Percentiles rank a stretch among this genome's conserved stretches.
Evolutionary conservation across 2,329 filamentous ascomycete genomes (phyloP).

Genomic region (Tolypocladium guangdongense): DNA sequence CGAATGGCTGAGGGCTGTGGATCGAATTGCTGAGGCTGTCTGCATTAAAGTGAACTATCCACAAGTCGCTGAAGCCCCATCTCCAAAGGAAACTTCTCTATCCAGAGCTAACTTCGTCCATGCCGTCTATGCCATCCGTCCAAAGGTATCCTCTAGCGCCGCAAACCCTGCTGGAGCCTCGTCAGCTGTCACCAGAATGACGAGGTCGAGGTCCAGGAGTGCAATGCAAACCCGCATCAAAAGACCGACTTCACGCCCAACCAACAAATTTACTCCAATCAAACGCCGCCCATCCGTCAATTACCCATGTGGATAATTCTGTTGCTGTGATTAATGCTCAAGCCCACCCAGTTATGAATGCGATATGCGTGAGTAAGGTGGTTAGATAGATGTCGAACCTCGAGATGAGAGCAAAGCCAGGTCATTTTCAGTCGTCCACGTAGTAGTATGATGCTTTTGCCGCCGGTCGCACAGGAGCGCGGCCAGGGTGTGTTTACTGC

Average conservation of each 20-base stretch:
- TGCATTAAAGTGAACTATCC: background rate
- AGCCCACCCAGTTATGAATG: background rate
- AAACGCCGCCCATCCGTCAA: background rate
- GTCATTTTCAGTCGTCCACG: background rate
- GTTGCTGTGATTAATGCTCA: slow-evolving; percentile 2
- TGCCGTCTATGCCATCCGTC: background rate
- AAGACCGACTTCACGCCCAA: background rate
- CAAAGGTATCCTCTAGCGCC: background rate
- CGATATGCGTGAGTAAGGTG: background rate
- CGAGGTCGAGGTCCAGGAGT: background rate
- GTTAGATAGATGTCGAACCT: slow-evolving; percentile 1
- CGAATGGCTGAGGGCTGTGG: background rate
- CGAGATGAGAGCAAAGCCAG: background rate
- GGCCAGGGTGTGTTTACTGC: background rate
- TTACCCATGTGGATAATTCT: background rate
- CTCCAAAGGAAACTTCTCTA: background rate
- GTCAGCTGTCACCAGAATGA: background rate
- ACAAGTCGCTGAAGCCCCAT: background rate
- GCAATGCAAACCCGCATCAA: background rate
- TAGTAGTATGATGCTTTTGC: background rate
- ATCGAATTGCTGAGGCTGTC: background rate
- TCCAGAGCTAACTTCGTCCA: too few species aligned
- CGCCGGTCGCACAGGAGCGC: background rate
- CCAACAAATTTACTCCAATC: background rate
- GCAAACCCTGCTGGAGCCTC: background rate